Percentiles rank a stretch among this genome's conserved stretches.
Evolutionary conservation across 495 filamentous ascomycete genomes (phyloP).

Genomic region (Mytilinidion resinicola): DNA sequence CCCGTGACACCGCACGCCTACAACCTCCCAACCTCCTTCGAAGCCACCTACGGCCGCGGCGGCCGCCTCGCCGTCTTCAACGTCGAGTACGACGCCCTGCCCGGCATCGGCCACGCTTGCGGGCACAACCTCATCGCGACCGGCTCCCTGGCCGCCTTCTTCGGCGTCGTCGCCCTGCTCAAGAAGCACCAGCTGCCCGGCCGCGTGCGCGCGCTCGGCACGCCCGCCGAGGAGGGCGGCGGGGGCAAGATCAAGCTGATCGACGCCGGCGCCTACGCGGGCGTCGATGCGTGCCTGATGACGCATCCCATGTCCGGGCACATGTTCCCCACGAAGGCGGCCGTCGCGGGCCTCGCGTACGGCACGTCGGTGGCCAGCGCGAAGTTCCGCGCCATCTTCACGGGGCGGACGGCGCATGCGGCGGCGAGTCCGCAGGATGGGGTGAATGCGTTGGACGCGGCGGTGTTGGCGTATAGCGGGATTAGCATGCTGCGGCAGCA

Average conservation of each 20-base stretch:
- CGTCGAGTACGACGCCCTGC: slow-evolving; percentile 35
- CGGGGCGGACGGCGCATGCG: slow-evolving; percentile 49
- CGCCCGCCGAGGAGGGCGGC: slow-evolving; percentile 58
- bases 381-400: slow-evolving; percentile 43
- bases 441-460: slow-evolving; percentile 56
- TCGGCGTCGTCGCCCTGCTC: no score
- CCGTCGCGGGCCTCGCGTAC: slow-evolving; percentile 39
- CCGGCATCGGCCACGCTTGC: slow-evolving; percentile 58
- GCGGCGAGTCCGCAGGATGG: slow-evolving; percentile 57
- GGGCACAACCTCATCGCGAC: slow-evolving; percentile 66
- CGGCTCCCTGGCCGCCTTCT: slow-evolving; percentile 52
- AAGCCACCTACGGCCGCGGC: slow-evolving; percentile 37
- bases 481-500: no score
- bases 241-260: slow-evolving; percentile 63
- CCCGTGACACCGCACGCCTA: slow-evolving; percentile 26
- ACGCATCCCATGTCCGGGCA: slow-evolving; percentile 42
- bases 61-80: slow-evolving; percentile 44
- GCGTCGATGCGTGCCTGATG: slow-evolving; percentile 57
- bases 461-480: slow-evolving; percentile 47
- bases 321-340: background rate
- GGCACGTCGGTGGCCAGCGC: slow-evolving; percentile 36
- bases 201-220: no score
- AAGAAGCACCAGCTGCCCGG: no score
- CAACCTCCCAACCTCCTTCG: slow-evolving; percentile 40
- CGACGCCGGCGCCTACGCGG: slow-evolving; percentile 53